Base-by-base conservation (phyloP, 768 basidiomycete genomes). In the Xanthoconium purpureum region DNA sequence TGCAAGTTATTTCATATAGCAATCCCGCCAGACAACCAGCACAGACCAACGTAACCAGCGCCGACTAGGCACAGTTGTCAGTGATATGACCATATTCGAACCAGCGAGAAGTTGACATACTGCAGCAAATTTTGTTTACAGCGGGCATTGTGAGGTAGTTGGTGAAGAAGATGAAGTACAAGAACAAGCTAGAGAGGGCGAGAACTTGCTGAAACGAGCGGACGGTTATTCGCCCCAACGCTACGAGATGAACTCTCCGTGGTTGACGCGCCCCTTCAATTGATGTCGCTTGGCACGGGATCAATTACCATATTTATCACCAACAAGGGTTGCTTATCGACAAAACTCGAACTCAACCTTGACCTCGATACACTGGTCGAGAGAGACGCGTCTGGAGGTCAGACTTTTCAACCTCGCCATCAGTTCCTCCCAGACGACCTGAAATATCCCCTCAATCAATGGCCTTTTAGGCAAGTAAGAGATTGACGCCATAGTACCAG, bases 21-120 rank as follows among this genome's bases (percentile, higher is more conserved):
- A 42, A 51, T 30, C 36, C 37, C 45, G 33, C 54, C 18, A 32
- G 55, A 55, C 18, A 37, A 47, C 47, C 48, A 33, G 24, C 43
- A 63, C 87, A 71, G 63, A 92, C 93, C 94, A 71, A 97, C 94
- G 71, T 97, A 97, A 68, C 94, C 92, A 71, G 91, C 90, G 67
- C 89, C 89, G 62, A 92, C 91, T 91, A 55, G 6, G 40, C 56
- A 61, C 45, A 24, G 54, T 50, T 44, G 40, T 67, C 33, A 53
- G 50, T 42, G 42, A 50, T 51, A 35, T 32, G 29, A 46, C 48
- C 13, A n/a, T 43, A n/a, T 32, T 17, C 15, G 14, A 12, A 30
- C 39, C 18, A 20, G 14, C 6, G 13, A 11, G 24, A 29, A 46
- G 48, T 38, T 32, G 55, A 53, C 90, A 72, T 67, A 94, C 91